Conservation (phyloP, 257 asterid species). For the Nicotiana tabacum region DNA sequence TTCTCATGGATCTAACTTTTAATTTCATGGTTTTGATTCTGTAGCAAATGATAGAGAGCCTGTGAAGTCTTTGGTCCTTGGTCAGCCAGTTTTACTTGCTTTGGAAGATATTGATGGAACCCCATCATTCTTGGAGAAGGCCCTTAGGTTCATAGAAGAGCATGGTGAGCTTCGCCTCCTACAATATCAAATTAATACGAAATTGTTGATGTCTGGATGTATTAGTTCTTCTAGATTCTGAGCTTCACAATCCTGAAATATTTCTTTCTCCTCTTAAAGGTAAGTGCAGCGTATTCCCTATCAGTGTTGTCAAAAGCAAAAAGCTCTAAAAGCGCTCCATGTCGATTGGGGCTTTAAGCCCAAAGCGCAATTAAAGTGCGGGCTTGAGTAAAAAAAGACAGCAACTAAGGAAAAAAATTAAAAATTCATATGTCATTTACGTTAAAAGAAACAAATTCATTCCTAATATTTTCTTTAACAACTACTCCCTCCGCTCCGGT, state of each 20-base stretch:
- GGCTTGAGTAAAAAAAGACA: too few species aligned
- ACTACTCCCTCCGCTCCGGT: too few species aligned
- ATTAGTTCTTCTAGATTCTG: not conserved
- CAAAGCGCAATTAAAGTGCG: too few species aligned
- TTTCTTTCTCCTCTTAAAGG: not conserved
- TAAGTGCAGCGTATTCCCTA: not conserved
- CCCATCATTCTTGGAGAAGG: conserved; percentile 93
- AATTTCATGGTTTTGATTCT: conserved; percentile 3
- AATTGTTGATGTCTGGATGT: not conserved
- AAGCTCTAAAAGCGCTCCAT: too few species aligned
- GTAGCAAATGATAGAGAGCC: conserved; percentile 69
- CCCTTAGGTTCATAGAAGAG: conserved; percentile 81
- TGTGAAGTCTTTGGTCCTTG: conserved; percentile 69
- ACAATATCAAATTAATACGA: not conserved
- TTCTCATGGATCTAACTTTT: not conserved
- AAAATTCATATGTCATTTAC: too few species aligned
- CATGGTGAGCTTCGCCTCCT: conserved; percentile 48
- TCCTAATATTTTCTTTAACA: too few species aligned
- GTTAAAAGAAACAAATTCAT: too few species aligned
- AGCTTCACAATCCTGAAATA: not conserved
- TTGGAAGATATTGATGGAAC: conserved; percentile 94
- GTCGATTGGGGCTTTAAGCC: too few species aligned
- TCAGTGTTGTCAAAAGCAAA: too few species aligned
- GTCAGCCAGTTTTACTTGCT: conserved; percentile 91
- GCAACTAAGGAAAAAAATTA: too few species aligned